Evolutionary conservation across 345 rosid species (phyloP).

Genomic region (Excoecaria agallocha): DNA sequence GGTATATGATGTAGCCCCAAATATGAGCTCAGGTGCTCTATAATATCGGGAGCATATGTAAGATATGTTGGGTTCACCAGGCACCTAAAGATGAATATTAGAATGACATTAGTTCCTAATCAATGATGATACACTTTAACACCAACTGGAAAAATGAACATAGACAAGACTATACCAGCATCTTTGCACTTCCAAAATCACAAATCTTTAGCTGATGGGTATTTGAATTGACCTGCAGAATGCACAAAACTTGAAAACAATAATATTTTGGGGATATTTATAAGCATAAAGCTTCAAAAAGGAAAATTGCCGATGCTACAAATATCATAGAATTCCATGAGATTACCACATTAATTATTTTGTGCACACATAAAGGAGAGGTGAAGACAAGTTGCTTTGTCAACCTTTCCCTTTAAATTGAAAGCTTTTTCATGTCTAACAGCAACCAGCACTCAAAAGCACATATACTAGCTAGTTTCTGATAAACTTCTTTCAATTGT

Average conservation of each 20-base stretch:
- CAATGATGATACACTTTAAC: conserved; percentile 9
- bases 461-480: not conserved
- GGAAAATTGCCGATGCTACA: not conserved
- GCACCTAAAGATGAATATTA: conserved; percentile 51
- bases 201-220: conserved; percentile 89
- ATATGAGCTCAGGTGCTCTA: conserved; percentile 98
- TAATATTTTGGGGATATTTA: not conserved
- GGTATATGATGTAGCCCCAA: conserved; percentile 94
- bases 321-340: not conserved
- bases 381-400: not conserved
- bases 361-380: not conserved
- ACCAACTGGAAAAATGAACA: not conserved
- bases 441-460: not conserved
- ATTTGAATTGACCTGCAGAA: conserved; percentile 80
- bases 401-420: not conserved
- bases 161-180: conserved; percentile 61
- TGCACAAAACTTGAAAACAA: conserved; percentile 19
- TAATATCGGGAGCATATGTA: conserved; percentile 97
- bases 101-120: conserved; percentile 4
- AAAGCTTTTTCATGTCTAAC: conserved; percentile 2
- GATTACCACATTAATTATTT: conserved; percentile 1
- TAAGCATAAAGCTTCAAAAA: not conserved
- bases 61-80: conserved; percentile 97
- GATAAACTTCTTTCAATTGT: not conserved
- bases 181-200: conserved; percentile 99